These are phyloP conservation scores for Sideroxylon spinosum DNA, from an alignment of 179 eudicot species.

Conservation along the genomic window DNA sequence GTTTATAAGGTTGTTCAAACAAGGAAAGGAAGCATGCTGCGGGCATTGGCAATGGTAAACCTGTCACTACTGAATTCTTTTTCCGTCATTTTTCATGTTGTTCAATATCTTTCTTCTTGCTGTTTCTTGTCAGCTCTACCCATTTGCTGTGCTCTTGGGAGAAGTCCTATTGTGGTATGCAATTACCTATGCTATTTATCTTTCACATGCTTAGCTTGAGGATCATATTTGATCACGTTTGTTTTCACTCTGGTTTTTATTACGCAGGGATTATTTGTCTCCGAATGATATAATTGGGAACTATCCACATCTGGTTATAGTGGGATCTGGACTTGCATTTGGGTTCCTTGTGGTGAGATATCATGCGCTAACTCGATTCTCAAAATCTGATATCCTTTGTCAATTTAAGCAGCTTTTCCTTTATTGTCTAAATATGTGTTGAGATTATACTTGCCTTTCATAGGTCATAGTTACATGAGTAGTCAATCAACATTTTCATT, in stretches of 20 bases:
- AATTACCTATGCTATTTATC: conserved; percentile 14
- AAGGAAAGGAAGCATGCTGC: conserved; percentile 79
- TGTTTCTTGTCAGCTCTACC: conserved; percentile 62
- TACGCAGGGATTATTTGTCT: conserved; percentile 84
- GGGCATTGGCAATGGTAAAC: conserved; percentile 88
- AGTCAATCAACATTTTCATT: not conserved
- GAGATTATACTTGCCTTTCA: not conserved
- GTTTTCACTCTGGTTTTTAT: conserved; percentile 10
- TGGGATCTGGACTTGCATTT: conserved; percentile 93
- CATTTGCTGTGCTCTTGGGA: conserved; percentile 71
- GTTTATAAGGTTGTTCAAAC: conserved; percentile 63
- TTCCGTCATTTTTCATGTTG: not conserved
- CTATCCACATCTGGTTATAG: conserved; percentile 78
- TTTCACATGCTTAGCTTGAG: conserved; percentile 10
- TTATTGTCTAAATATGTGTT: not conserved
- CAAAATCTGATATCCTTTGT: not conserved
- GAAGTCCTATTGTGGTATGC: conserved; percentile 79
- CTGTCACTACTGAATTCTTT: conserved; percentile 4
- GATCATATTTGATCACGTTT: not conserved
- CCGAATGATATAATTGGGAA: conserved; percentile 57
- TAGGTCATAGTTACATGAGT: not conserved
- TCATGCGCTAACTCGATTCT: not conserved
- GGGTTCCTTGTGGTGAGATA: conserved; percentile 90
- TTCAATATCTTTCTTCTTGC: conserved; percentile 10
- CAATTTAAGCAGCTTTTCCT: not conserved